Percentiles rank a stretch among this genome's conserved stretches.
These are phyloP conservation scores for Fusarium nodosum DNA, from an alignment of 2,329 filamentous ascomycete species.

Conservation along the genomic window DNA sequence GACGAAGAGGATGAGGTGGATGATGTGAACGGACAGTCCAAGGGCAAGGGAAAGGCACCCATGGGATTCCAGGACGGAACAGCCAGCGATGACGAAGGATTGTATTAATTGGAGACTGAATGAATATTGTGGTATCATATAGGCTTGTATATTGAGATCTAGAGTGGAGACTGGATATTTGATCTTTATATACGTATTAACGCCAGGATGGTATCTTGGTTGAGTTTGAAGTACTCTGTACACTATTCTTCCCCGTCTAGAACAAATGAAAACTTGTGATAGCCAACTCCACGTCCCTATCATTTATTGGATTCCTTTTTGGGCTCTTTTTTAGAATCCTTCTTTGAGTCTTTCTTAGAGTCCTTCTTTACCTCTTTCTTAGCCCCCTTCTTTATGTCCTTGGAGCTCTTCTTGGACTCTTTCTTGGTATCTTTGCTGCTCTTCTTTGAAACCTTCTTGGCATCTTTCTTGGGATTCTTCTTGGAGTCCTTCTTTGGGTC, in stretches of 20 bases:
- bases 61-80: slow-evolving; percentile 66
- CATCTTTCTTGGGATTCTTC: slow-evolving; percentile 3
- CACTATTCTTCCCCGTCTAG: slow-evolving; percentile 20
- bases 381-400: slow-evolving; percentile 1
- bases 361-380: slow-evolving; percentile 8
- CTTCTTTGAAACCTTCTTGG: slow-evolving; percentile 6
- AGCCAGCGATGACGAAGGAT: slow-evolving; percentile 69
- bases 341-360: slow-evolving; percentile 1
- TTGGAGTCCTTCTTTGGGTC: slow-evolving; percentile 1
- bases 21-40: slow-evolving; percentile 54
- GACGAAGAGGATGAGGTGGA: slow-evolving; percentile 54
- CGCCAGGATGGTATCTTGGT: slow-evolving; percentile 36
- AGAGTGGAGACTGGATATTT: slow-evolving; percentile 28
- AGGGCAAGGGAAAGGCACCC: slow-evolving; percentile 70
- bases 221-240: slow-evolving; percentile 35
- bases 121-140: slow-evolving; percentile 22
- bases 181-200: slow-evolving; percentile 38
- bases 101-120: slow-evolving; percentile 60
- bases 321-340: slow-evolving; percentile 5
- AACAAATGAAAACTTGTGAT: slow-evolving; percentile 21
- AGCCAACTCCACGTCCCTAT: slow-evolving; percentile 24
- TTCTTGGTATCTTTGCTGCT: slow-evolving; percentile 13
- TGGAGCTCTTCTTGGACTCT: slow-evolving; percentile 13
- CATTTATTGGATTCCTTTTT: slow-evolving; percentile 28
- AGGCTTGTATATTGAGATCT: slow-evolving; percentile 33